Base-by-base conservation (phyloP, 78 protist species). In the Dictyostelium capitatum region DNA sequence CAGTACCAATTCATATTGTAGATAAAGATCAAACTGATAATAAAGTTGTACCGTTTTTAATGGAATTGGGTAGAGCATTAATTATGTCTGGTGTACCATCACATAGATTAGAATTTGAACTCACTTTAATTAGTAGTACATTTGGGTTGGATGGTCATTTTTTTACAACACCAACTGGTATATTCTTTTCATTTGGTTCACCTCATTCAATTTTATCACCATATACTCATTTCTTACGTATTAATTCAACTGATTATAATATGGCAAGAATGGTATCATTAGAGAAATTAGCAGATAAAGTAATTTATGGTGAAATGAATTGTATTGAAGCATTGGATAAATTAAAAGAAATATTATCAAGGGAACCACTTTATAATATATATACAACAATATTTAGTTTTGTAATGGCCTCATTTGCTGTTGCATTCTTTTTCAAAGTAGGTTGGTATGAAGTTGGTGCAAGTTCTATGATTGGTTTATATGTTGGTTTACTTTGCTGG, bases 101-200 rank as follows among this genome's bases (percentile, higher is more conserved):
- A 0, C 75, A 87, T 64, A 80, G 93, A 74, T 50, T 87, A 7
- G 93, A 87, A 56, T 87, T 57, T 47, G 84, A 87, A 67, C 25
- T 87, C 14, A 87, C 93, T 12, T 51, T 87, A 53, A 87, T 87
- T 12, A 87, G 93, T 50, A 6, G 54, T 6, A 87, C 93, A 10
- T 87, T 87, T 77, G 92, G 93, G 11, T 59, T 87, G 0, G 93
- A 87, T 46, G 93, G 93, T 64, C 81, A 87, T 75, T 87, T 87
- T 54, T 87, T 87, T 53, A 25, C 93, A 32, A 87, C 93, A 50
- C 93, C 93, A 20, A 69, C 78, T 25, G 32, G n/a, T 54, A 83
- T 83, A 2, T 83, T 83, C 32, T 83, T 83, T 28, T 83, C 90
- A 7, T 83, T 83, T 72, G 90, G 90, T 69, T 83, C 90, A 5